phyloP scores from a whole-genome alignment of 805 yeast species.

The Yamadazyma scolyti region DNA sequence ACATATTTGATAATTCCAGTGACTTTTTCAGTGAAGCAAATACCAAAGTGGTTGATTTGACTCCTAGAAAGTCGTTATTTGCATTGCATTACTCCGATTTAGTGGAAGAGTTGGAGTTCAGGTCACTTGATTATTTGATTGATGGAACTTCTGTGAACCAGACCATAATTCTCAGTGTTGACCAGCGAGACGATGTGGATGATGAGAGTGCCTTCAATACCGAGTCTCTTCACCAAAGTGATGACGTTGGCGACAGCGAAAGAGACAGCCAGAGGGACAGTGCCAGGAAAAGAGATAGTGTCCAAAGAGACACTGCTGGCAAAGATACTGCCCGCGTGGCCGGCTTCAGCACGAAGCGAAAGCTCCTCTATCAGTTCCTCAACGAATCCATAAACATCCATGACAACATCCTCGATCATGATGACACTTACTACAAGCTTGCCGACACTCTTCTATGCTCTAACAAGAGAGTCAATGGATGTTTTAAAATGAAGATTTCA shows the following conservation, averaged over 20 bases:
- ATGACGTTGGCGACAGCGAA: not conserved
- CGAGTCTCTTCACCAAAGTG: not conserved
- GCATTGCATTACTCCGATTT: constrained; percentile 52
- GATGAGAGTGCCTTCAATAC: constrained; percentile 18
- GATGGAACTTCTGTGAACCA: constrained; percentile 49
- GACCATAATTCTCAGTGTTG: constrained; percentile 56
- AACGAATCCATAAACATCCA: constrained; percentile 38
- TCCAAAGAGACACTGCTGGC: too few relatives aligned
- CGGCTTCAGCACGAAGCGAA: constrained; percentile 35
- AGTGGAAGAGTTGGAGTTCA: constrained; percentile 66
- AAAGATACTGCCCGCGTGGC: constrained; percentile 6
- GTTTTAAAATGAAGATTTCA: constrained; percentile 41
- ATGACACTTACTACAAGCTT: constrained; percentile 25
- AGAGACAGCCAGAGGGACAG: not conserved
- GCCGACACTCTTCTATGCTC: constrained; percentile 54
- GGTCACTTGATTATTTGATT: constrained; percentile 53
- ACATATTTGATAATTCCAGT: not conserved
- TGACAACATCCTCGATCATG: constrained; percentile 1
- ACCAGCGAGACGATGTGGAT: constrained; percentile 30
- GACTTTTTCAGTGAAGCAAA: constrained; percentile 19
- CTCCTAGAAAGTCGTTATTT: constrained; percentile 32
- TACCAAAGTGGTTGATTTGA: constrained; percentile 20
- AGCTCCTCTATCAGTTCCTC: constrained; percentile 60
- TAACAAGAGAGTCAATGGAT: constrained; percentile 56
- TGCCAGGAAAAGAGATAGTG: too few relatives aligned